phyloP scores from a whole-genome alignment of 495 filamentous ascomycete genomes.

The Hyaloscypha finlandica region DNA sequence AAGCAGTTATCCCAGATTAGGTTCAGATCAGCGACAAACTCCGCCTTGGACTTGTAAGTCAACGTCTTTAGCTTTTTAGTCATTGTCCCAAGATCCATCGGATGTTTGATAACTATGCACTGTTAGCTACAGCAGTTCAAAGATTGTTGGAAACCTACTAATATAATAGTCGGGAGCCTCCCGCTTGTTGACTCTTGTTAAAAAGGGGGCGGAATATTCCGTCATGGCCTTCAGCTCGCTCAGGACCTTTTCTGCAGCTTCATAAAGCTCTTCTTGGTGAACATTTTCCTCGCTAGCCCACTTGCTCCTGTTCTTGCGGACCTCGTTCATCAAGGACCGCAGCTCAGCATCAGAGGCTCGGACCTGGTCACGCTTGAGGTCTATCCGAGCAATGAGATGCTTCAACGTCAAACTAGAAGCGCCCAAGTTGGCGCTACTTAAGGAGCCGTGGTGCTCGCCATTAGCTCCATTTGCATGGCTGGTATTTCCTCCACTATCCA shows the following conservation, averaged over 20 bases:
- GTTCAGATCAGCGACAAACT: constrained; percentile 91
- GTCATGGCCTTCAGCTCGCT: constrained; percentile 95
- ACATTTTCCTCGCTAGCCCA: constrained; percentile 98
- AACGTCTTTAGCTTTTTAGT: constrained; percentile 93
- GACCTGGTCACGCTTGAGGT: constrained; percentile 85
- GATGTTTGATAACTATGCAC: constrained; percentile 82
- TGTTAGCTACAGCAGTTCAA: constrained; percentile 9
- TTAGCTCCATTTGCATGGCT: constrained; percentile 41
- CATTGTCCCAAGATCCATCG: constrained; percentile 98
- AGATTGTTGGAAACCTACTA: constrained; percentile 53
- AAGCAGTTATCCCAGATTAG: constrained; percentile 97
- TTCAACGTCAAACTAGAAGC: constrained; percentile 97
- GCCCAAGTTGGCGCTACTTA: constrained; percentile 91
- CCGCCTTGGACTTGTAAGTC: constrained; percentile 88
- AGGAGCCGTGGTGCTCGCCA: constrained; percentile 69
- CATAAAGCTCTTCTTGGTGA: constrained; percentile 96
- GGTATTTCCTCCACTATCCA: constrained; percentile 65
- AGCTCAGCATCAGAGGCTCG: constrained; percentile 90
- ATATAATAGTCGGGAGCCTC: constrained; percentile 95
- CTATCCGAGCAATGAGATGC: constrained; percentile 93
- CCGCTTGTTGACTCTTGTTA: constrained; percentile 91
- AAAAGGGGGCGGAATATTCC: constrained; percentile 90
- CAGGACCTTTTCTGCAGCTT: constrained; percentile 92
- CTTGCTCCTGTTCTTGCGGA: constrained; percentile 95
- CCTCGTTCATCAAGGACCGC: constrained; percentile 89